Conservation (phyloP, 768 basidiomycete species). For the Mrakia blollopis region DNA sequence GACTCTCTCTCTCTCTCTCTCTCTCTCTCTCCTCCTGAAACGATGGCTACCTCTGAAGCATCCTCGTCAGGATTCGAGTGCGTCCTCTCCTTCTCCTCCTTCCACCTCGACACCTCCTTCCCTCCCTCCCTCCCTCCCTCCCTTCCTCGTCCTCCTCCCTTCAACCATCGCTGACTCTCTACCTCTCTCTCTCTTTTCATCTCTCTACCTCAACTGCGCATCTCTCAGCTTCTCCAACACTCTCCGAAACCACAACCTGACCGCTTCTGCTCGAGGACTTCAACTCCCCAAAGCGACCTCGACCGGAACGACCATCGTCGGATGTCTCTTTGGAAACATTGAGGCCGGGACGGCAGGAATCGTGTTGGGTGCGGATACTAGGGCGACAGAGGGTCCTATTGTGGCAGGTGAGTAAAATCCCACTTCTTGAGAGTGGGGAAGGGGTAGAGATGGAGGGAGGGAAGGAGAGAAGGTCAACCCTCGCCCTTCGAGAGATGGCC, state of each 20-base stretch:
- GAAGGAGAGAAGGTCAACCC: not conserved
- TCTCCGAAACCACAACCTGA: conserved; percentile 40
- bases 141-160: not conserved
- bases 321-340: conserved; percentile 65
- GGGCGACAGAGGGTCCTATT: conserved; percentile 89
- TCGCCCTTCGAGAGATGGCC: conserved; percentile 4
- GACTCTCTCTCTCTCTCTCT: not conserved
- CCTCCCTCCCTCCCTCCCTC: not conserved
- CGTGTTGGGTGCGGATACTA: conserved; percentile 90
- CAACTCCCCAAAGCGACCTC: conserved; percentile 45
- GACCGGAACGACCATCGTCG: conserved; percentile 92
- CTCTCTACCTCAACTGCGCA: not conserved
- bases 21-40: not conserved
- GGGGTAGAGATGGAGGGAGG: not conserved
- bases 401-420: conserved; percentile 49
- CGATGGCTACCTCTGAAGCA: conserved; percentile 1
- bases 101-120: not conserved
- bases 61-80: conserved; percentile 27
- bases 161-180: not conserved
- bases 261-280: not conserved
- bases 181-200: no score
- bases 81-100: not conserved
- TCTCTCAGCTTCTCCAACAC: conserved; percentile 42
- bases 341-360: conserved; percentile 67
- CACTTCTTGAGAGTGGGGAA: no score